Percentiles rank a stretch among this genome's conserved stretches.
Evolutionary conservation across 75 land plant genomes (phyloP).

Genomic region (Gnetum montanum): DNA sequence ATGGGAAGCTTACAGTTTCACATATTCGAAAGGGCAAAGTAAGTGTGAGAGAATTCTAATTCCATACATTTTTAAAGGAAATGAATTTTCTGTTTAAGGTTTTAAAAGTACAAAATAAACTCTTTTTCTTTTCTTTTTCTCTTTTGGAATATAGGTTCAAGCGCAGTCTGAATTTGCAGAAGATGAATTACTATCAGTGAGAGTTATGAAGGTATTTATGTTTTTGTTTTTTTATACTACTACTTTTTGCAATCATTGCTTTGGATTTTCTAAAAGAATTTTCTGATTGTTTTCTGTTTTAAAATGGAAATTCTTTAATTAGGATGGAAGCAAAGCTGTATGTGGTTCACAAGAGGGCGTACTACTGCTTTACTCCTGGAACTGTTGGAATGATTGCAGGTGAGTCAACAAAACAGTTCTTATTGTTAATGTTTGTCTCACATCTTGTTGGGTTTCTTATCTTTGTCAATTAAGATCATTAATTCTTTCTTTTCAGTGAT

Average conservation of each 20-base stretch:
- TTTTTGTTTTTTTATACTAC: neutral
- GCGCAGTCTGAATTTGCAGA: conserved; percentile 78
- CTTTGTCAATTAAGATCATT: neutral
- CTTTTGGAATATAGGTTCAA: conserved; percentile 35
- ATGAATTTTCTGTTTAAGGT: neutral
- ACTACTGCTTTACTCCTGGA: conserved; percentile 89
- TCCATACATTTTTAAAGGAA: neutral
- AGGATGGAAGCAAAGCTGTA: conserved; percentile 81
- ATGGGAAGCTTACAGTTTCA: conserved; percentile 90
- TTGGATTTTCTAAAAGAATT: neutral
- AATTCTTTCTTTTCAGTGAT: conserved; percentile 39
- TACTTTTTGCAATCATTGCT: neutral
- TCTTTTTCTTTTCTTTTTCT: neutral
- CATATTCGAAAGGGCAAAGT: conserved; percentile 72
- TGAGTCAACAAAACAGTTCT: conserved; percentile 6
- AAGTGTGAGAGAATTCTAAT: neutral
- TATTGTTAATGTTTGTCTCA: neutral
- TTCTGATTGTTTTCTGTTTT: neutral
- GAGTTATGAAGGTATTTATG: conserved; percentile 61
- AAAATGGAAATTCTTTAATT: no score
- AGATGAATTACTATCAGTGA: conserved; percentile 84
- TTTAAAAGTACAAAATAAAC: neutral
- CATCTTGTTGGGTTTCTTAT: neutral
- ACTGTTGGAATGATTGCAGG: conserved; percentile 89
- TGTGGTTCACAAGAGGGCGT: conserved; percentile 93